Percentiles rank a stretch among this genome's conserved stretches.
Conservation (phyloP, 805 yeast species). For the Wickerhamomyces mucosus region DNA sequence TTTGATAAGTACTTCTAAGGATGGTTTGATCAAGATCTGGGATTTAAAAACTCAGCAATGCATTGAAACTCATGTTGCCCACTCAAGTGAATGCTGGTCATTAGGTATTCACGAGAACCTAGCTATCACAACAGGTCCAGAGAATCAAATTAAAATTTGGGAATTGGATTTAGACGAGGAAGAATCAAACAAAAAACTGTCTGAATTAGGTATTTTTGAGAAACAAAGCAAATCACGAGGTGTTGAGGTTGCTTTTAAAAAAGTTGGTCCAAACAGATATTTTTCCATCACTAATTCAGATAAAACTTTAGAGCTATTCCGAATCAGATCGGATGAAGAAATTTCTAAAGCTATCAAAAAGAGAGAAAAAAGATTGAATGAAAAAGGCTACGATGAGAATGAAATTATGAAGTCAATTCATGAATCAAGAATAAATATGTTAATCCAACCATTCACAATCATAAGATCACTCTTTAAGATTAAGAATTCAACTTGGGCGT, state of each 20-base stretch:
- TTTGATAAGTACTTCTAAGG: slow-evolving; percentile 73
- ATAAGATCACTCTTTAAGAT: slow-evolving; percentile 59
- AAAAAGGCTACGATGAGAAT: slow-evolving; percentile 53
- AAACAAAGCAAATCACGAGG: slow-evolving; percentile 74
- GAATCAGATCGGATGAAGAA: slow-evolving; percentile 70
- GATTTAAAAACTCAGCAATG: slow-evolving; percentile 84
- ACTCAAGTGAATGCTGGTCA: slow-evolving; percentile 90
- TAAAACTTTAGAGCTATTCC: slow-evolving; percentile 68
- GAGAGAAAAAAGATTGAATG: slow-evolving; percentile 68
- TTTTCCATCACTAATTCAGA: slow-evolving; percentile 75
- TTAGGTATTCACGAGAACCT: slow-evolving; percentile 38
- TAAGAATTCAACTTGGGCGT: slow-evolving; percentile 59
- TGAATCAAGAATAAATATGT: slow-evolving; percentile 40
- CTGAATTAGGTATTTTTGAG: slow-evolving; percentile 57
- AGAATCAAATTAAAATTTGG: slow-evolving; percentile 83
- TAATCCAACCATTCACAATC: slow-evolving; percentile 59
- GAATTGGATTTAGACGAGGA: slow-evolving; percentile 36
- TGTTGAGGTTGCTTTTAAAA: slow-evolving; percentile 43
- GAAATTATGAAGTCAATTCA: slow-evolving; percentile 46
- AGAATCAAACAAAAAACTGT: slow-evolving; percentile 34
- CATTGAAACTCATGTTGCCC: slow-evolving; percentile 90
- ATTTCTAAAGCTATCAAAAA: slow-evolving; percentile 66
- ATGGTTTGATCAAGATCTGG: slow-evolving; percentile 90
- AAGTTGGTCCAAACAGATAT: slow-evolving; percentile 28
- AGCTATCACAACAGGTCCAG: slow-evolving; percentile 67